Evolutionary conservation across 2,329 filamentous ascomycete genomes (phyloP), one percentile per base, ranked within the genome.

Genomic region (Paecilomyces fulvus): DNA sequence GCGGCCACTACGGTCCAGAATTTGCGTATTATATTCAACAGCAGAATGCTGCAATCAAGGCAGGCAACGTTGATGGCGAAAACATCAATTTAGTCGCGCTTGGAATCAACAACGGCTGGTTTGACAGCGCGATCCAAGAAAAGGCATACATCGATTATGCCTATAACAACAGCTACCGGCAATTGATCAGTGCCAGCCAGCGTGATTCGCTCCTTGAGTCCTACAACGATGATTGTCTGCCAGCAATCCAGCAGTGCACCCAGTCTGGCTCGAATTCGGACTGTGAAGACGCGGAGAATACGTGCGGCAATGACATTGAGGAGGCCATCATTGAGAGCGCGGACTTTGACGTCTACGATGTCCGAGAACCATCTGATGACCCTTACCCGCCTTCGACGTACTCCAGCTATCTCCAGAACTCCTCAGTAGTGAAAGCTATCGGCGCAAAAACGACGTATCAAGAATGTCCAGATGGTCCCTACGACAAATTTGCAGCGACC

Each of bases 41-140:
- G 49, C 72, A 75, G 55, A 75, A 76, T 55, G 60, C 60, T 17
- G 65, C 61, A 9, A 66, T 72, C 49, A 55, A 60, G 28, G 58
- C 67, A 2, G 78, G 80, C 10, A 68, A 64, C 0, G 55, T 76
- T 3, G 65, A 70, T 14, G 75, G 74, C 14, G 68, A 76, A 52
- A 72, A 73, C 51, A 75, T 82, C 53, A 75, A 77, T 48, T 71
- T 84, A n/a, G 73, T 80, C 6, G 77, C 80, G 0, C 71, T 85
- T 7, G 78, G 80, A 12, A 76, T 85, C 59, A 79, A 82, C 68
- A 84, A 84, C 63, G 80, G 79, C 25, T 82, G 79, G 71, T 76
- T 81, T 57, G 81, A 84, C 60, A 68, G 74, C 8, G 65, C 67
- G 12, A 64, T 70, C 2, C 76, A 79, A 59, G 74, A 76, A 54